Conservation (phyloP, 305 asterid genomes). For the Fraxinus velutina region DNA sequence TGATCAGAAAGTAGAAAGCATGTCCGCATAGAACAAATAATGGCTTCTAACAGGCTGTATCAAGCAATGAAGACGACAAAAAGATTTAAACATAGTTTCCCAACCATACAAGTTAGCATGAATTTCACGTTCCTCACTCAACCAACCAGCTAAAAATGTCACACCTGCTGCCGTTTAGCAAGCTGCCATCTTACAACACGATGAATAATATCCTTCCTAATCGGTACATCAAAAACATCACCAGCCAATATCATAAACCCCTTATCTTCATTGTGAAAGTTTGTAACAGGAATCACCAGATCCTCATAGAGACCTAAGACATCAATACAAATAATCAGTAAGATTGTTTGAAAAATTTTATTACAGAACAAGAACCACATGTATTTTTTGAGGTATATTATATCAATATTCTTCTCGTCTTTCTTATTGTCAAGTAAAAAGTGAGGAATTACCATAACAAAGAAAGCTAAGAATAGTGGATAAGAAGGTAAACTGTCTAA, state of each 20-base stretch:
- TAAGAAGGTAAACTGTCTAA: background rate
- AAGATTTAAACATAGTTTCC: background rate
- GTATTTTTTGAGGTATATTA: background rate
- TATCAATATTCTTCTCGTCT: background rate
- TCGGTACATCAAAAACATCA: constrained; percentile 85
- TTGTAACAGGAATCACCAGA: constrained; percentile 73
- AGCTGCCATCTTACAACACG: constrained; percentile 99
- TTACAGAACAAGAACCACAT: background rate
- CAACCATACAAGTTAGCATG: background rate
- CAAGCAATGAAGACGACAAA: background rate
- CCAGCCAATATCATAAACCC: constrained; percentile 87
- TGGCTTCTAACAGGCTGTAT: constrained; percentile 2
- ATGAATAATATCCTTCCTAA: constrained; percentile 84
- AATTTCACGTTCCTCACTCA: background rate
- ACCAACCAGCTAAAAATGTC: constrained; percentile 17
- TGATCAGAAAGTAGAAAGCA: constrained; percentile 1
- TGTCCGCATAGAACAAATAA: background rate
- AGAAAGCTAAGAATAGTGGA: background rate
- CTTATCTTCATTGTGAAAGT: constrained; percentile 69
- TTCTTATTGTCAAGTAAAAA: background rate
- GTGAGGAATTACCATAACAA: background rate
- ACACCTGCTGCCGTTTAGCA: constrained; percentile 85
- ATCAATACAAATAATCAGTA: constrained; percentile 24
- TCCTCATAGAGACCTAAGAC: constrained; percentile 66
- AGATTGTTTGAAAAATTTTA: background rate